A percentile compares a stretch with the other conserved stretches of the same genome.
Conservation (phyloP, 345 rosid species). For the Ceriops zippeliana region DNA sequence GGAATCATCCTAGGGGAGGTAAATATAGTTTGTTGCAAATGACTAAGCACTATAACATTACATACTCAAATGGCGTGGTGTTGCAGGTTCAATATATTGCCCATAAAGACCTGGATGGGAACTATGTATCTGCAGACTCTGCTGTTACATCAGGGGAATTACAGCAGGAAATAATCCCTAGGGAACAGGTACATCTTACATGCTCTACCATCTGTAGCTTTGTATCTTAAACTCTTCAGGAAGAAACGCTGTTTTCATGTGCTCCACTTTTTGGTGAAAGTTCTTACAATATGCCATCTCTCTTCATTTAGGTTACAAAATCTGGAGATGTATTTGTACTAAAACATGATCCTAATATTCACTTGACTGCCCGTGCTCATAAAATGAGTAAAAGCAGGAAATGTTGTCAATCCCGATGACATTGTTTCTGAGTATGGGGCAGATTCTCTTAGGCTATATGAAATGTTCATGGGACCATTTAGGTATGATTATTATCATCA, state of each 20-base stretch:
- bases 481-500: constrained; percentile 40
- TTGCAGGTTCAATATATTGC: constrained; percentile 83
- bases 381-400: constrained; percentile 98
- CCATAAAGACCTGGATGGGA: constrained; percentile 64
- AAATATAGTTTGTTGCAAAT: constrained; percentile 26
- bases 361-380: constrained; percentile 66
- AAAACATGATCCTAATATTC: constrained; percentile 58
- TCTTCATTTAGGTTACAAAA: constrained; percentile 50
- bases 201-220: constrained; percentile 8
- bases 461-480: constrained; percentile 99
- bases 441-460: constrained; percentile 90
- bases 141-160: constrained; percentile 39
- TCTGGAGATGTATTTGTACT: constrained; percentile 73
- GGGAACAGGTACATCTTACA: constrained; percentile 55
- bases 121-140: constrained; percentile 61
- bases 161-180: constrained; percentile 57
- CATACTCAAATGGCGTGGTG: constrained; percentile 25
- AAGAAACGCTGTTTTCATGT: neutral
- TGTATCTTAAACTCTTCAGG: neutral
- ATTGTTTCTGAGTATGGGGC: constrained; percentile 86
- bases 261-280: neutral
- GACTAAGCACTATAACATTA: constrained; percentile 6
- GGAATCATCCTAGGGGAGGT: constrained; percentile 98
- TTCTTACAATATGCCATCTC: constrained; percentile 10
- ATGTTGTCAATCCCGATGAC: constrained; percentile 92